A percentile compares a stretch with the other conserved stretches of the same genome.
phyloP scores from a whole-genome alignment of 352 stramenopile genomes.

The Globisporangium cystogenes region DNA sequence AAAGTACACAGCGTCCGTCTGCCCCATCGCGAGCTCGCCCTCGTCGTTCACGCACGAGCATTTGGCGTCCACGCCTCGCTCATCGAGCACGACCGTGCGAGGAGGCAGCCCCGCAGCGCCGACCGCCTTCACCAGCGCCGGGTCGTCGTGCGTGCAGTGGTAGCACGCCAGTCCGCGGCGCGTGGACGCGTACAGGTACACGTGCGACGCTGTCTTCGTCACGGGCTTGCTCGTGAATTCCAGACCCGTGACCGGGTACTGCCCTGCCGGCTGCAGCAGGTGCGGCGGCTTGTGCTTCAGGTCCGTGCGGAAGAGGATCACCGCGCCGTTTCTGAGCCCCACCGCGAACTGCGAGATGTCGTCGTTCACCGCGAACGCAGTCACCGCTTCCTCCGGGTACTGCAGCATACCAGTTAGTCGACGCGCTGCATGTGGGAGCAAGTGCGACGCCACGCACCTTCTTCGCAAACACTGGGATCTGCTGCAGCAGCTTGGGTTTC shows the following conservation, averaged over 20 bases:
- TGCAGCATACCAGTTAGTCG: slow-evolving; percentile 3
- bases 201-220: slow-evolving; percentile 47
- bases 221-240: slow-evolving; percentile 79
- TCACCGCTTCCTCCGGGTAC: slow-evolving; percentile 84
- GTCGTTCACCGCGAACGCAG: slow-evolving; percentile 79
- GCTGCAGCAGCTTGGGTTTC: slow-evolving; percentile 79
- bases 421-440: neutral
- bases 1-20: slow-evolving; percentile 87
- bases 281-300: slow-evolving; percentile 71
- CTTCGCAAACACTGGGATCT: slow-evolving; percentile 84
- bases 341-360: slow-evolving; percentile 80
- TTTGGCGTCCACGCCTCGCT: slow-evolving; percentile 76
- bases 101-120: slow-evolving; percentile 52
- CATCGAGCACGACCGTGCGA: slow-evolving; percentile 72
- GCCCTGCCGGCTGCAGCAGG: slow-evolving; percentile 70
- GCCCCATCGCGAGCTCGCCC: slow-evolving; percentile 75
- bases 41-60: slow-evolving; percentile 83
- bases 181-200: slow-evolving; percentile 80
- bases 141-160: slow-evolving; percentile 80
- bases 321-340: slow-evolving; percentile 75
- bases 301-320: slow-evolving; percentile 80
- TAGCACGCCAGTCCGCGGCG: slow-evolving; percentile 78
- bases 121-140: slow-evolving; percentile 64
- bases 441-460: slow-evolving; percentile 22
- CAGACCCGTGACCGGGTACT: slow-evolving; percentile 73